Evolutionary conservation across 208 protist genomes (phyloP).

Genomic region (Histomonas meleagridis): DNA sequence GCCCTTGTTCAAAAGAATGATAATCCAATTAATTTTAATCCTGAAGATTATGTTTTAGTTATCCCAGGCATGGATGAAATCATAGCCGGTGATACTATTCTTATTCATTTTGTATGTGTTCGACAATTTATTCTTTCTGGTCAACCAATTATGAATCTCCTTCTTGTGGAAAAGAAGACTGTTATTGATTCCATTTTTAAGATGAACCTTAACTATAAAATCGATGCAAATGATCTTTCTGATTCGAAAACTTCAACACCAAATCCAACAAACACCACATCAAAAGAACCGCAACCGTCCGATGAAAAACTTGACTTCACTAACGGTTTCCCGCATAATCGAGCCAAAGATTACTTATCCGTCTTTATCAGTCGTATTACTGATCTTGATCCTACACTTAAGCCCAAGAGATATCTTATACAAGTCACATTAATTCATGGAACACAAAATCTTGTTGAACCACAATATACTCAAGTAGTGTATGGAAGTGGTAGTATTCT

Average conservation of each 20-base stretch:
- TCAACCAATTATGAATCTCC: not conserved
- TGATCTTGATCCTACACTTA: not conserved
- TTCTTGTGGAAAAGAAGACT: not conserved
- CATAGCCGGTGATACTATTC: not conserved
- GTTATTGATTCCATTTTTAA: not conserved
- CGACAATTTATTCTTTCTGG: not conserved
- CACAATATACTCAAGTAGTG: not conserved
- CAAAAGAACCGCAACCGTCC: too few species aligned
- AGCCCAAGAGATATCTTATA: not conserved
- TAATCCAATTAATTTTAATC: not conserved
- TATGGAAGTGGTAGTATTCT: not conserved
- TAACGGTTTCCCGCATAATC: not conserved
- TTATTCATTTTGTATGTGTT: not conserved
- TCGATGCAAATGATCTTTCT: too few species aligned
- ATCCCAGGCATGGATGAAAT: not conserved
- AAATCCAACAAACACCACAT: not conserved
- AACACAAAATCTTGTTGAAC: not conserved
- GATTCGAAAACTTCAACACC: too few species aligned
- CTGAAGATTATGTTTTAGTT: not conserved
- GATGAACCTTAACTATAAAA: not conserved
- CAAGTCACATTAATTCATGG: not conserved
- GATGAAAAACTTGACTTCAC: not conserved
- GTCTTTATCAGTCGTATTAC: not conserved
- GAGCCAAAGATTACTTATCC: not conserved
- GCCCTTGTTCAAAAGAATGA: too few species aligned